Conservation (phyloP, 345 rosid species). For the Erysimum cheiranthoides region DNA sequence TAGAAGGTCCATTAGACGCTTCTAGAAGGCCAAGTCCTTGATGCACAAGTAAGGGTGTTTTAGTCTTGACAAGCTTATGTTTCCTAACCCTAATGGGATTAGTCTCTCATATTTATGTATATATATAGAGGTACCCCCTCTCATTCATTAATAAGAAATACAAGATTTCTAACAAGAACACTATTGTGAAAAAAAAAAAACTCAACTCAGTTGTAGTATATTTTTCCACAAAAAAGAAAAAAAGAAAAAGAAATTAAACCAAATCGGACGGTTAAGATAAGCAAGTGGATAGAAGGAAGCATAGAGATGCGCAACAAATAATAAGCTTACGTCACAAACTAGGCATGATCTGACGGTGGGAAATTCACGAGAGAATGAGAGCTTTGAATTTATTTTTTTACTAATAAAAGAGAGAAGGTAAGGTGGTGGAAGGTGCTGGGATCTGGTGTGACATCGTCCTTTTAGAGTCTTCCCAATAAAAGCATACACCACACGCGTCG, state of each 20-base stretch:
- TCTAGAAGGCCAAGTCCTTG: too few species aligned
- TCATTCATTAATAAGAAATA: too few species aligned
- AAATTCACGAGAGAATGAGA: constrained; percentile 18
- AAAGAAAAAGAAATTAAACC: too few species aligned
- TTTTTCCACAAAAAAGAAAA: background rate
- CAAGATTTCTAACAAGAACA: too few species aligned
- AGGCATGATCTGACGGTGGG: constrained; percentile 44
- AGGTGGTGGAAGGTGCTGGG: background rate
- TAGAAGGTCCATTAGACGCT: too few species aligned
- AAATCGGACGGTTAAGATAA: constrained; percentile 37
- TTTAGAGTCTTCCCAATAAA: constrained; percentile 4
- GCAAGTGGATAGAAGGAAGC: constrained; percentile 35
- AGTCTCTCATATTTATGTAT: too few species aligned
- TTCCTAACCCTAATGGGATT: too few species aligned
- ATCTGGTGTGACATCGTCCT: constrained; percentile 40
- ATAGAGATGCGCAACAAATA: constrained; percentile 44
- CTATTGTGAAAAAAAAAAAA: too few species aligned
- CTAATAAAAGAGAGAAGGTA: background rate
- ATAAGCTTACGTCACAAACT: constrained; percentile 31
- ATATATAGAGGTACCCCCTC: too few species aligned
- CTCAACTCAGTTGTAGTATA: background rate
- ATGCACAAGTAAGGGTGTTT: too few species aligned
- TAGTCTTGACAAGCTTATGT: too few species aligned
- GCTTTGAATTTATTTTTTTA: background rate
- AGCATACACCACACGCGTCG: background rate